Evolutionary conservation across 768 basidiomycete species (phyloP).

Genomic region (Lactifluus subvellereus): DNA sequence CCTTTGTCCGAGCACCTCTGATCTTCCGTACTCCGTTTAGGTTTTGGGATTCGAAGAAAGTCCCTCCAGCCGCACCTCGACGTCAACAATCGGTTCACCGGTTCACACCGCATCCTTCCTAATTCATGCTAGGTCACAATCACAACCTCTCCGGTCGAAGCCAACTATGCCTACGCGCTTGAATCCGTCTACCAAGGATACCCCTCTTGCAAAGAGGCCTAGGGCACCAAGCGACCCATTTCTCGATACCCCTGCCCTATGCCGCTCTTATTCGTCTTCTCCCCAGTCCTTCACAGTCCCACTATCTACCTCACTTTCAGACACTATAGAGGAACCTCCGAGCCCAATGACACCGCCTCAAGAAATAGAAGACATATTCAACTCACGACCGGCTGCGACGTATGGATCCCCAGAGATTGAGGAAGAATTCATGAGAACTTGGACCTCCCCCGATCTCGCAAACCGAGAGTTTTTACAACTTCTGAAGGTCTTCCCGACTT

Average conservation of each 20-base stretch:
- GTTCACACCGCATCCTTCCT: constrained; percentile 37
- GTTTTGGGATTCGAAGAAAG: constrained; percentile 73
- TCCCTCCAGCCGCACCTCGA: constrained; percentile 24
- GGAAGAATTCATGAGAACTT: constrained; percentile 61
- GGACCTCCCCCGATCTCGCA: constrained; percentile 74
- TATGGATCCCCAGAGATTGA: constrained; percentile 32
- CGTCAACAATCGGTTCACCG: constrained; percentile 29
- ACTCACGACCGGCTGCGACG: constrained; percentile 26
- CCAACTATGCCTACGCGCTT: constrained; percentile 24
- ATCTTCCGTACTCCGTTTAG: constrained; percentile 29
- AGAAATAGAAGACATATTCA: constrained; percentile 33
- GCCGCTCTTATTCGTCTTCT: constrained; percentile 52
- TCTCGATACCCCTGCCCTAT: constrained; percentile 59
- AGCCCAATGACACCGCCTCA: constrained; percentile 35
- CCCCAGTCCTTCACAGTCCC: constrained; percentile 35
- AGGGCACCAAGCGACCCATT: constrained; percentile 79
- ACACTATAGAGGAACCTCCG: constrained; percentile 37
- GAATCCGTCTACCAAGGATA: constrained; percentile 36
- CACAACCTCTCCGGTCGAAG: constrained; percentile 44
- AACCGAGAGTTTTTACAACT: constrained; percentile 70
- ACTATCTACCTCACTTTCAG: constrained; percentile 32
- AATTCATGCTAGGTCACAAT: constrained; percentile 50
- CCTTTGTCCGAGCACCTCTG: constrained; percentile 9
- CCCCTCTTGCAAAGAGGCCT: constrained; percentile 53
- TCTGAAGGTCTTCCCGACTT: constrained; percentile 69